Conservation (phyloP, 202 grass and related monocot genomes). For the Schoenoplectus triqueter region DNA sequence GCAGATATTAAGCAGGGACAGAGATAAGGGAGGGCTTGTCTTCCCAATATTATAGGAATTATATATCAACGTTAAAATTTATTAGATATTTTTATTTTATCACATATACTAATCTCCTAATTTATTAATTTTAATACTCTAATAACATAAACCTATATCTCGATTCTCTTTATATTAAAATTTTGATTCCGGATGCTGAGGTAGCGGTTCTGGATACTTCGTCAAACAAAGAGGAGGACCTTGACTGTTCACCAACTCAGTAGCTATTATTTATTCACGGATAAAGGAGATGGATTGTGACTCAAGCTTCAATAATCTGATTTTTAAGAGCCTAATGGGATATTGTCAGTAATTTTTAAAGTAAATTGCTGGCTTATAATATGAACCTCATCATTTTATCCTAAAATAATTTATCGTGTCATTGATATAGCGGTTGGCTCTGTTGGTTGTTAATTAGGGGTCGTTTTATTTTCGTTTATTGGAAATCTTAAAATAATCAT, state of each 20-base stretch:
- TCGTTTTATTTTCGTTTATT: background rate
- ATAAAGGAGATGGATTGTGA: constrained; percentile 36
- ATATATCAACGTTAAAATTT: too few relatives aligned
- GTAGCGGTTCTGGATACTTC: constrained; percentile 18
- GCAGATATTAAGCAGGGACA: too few relatives aligned
- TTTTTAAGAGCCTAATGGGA: background rate
- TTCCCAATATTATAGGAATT: too few relatives aligned
- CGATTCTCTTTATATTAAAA: too few relatives aligned
- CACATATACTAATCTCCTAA: too few relatives aligned
- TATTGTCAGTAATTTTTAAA: background rate
- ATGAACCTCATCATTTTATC: background rate
- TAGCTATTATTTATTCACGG: constrained; percentile 15
- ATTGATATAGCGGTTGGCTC: background rate
- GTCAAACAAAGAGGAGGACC: constrained; percentile 31
- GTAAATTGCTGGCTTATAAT: background rate
- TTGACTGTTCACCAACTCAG: constrained; percentile 28
- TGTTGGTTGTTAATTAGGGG: background rate
- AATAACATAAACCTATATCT: too few relatives aligned
- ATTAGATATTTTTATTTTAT: too few relatives aligned
- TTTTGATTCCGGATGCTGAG: background rate
- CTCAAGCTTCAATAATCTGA: constrained; percentile 1
- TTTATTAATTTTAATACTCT: too few relatives aligned
- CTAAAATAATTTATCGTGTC: background rate
- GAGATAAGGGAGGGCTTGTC: too few relatives aligned
- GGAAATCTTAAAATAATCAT: constrained; percentile 22